These are phyloP conservation scores for Cercophora newfieldiana DNA, from an alignment of 495 filamentous ascomycete species.

Conservation along the genomic window DNA sequence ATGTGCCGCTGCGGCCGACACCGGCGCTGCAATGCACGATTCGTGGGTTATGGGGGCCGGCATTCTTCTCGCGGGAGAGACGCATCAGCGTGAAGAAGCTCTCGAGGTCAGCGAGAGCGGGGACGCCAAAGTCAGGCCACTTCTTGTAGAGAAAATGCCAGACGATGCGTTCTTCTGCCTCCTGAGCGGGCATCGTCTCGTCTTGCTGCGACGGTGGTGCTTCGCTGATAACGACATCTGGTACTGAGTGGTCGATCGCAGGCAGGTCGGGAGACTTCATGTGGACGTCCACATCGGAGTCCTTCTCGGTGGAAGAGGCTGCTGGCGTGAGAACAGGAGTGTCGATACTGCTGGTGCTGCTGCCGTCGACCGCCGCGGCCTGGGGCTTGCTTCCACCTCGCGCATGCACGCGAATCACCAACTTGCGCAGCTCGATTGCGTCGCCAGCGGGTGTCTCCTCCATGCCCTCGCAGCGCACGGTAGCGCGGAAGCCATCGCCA, in stretches of 20 bases:
- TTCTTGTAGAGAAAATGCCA: slow-evolving; percentile 90
- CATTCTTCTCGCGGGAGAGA: slow-evolving; percentile 70
- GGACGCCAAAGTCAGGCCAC: slow-evolving; percentile 93
- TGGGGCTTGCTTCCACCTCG: neutral
- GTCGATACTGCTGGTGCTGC: neutral
- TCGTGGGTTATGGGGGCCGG: slow-evolving; percentile 66
- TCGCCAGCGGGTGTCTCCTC: slow-evolving; percentile 49
- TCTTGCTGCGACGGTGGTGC: neutral
- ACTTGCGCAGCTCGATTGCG: slow-evolving; percentile 55
- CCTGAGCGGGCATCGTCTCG: neutral
- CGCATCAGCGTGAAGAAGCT: slow-evolving; percentile 78
- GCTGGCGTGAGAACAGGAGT: slow-evolving; percentile 3
- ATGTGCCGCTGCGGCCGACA: slow-evolving; percentile 91
- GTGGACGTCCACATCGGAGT: slow-evolving; percentile 23
- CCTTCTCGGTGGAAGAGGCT: neutral
- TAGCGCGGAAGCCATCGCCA: slow-evolving; percentile 60
- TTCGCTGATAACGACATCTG: neutral
- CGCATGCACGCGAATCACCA: slow-evolving; percentile 47
- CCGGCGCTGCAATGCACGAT: slow-evolving; percentile 94
- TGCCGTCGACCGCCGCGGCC: neutral
- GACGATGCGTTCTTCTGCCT: slow-evolving; percentile 62
- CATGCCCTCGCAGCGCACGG: slow-evolving; percentile 51
- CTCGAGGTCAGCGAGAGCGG: slow-evolving; percentile 73
- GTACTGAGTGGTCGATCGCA: neutral
- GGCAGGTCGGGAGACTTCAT: slow-evolving; percentile 19